phyloP scores from a whole-genome alignment of 768 basidiomycete genomes.

The Kwoniella sp. region DNA sequence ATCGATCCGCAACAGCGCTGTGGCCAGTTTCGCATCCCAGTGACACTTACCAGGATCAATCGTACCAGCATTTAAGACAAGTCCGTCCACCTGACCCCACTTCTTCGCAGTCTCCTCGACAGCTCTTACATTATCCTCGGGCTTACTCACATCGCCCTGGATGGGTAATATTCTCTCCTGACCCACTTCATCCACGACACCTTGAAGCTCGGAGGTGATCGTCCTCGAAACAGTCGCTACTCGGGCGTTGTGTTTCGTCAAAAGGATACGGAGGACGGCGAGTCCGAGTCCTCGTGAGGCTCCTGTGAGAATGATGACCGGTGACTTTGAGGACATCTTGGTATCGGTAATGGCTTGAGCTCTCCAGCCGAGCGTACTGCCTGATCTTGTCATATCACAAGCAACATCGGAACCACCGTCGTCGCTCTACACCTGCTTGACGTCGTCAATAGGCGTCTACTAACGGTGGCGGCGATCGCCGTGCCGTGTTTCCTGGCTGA shows the following conservation, averaged over 20 bases:
- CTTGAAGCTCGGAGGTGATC: conserved; percentile 66
- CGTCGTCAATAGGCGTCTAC: too few species aligned
- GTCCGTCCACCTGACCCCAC: conserved; percentile 70
- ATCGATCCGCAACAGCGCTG: background rate
- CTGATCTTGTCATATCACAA: too few species aligned
- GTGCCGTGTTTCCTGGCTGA: background rate
- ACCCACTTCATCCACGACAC: conserved; percentile 34
- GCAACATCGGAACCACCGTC: background rate
- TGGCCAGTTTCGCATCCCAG: background rate
- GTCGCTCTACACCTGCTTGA: background rate
- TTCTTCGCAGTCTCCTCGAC: conserved; percentile 63
- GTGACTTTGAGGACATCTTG: conserved; percentile 42
- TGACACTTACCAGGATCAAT: conserved; percentile 65
- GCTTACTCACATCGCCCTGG: conserved; percentile 64
- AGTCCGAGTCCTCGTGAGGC: conserved; percentile 80
- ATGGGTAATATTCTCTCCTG: conserved; percentile 33
- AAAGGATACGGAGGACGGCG: conserved; percentile 69
- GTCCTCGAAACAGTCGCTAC: conserved; percentile 80
- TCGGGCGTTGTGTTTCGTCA: conserved; percentile 65
- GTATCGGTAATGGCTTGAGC: too few species aligned
- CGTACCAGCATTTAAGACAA: conserved; percentile 82
- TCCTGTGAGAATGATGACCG: conserved; percentile 78
- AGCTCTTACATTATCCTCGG: conserved; percentile 57
- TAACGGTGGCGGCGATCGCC: background rate
- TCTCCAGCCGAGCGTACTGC: too few species aligned